A percentile compares a stretch with the other conserved stretches of the same genome.
These are phyloP conservation scores for Candida nemodendra DNA, from an alignment of 805 yeast species.

Conservation along the genomic window DNA sequence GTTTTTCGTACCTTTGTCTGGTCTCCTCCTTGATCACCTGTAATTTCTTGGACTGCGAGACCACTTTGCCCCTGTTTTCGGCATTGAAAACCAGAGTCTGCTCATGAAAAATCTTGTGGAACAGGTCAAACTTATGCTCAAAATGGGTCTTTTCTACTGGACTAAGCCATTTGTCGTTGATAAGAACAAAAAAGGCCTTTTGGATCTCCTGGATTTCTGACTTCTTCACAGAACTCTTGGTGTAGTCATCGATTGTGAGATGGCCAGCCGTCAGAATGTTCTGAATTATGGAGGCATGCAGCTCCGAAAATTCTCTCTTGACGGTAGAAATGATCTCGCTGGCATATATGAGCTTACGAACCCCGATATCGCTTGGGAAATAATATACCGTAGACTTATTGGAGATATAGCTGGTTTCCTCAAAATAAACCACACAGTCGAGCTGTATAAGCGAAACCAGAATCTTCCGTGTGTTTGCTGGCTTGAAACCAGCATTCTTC, in stretches of 20 bases:
- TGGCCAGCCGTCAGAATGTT: conserved; percentile 71
- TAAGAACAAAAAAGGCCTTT: conserved; percentile 42
- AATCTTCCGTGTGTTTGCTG: conserved; percentile 55
- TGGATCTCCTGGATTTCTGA: conserved; percentile 30
- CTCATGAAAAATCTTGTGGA: conserved; percentile 37
- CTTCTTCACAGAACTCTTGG: conserved; percentile 29
- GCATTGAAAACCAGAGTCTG: conserved; percentile 35
- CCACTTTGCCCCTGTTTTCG: conserved; percentile 24
- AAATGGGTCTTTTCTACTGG: conserved; percentile 41
- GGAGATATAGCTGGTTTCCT: conserved; percentile 46
- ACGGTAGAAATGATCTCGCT: conserved; percentile 69
- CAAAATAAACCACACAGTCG: conserved; percentile 59
- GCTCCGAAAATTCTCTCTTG: conserved; percentile 41
- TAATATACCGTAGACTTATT: conserved; percentile 40
- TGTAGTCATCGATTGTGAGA: conserved; percentile 54
- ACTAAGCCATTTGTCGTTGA: conserved; percentile 48
- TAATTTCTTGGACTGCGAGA: conserved; percentile 55
- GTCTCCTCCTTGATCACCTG: conserved; percentile 63
- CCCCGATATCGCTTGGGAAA: conserved; percentile 61
- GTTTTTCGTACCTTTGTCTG: conserved; percentile 28
- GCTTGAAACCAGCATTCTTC: conserved; percentile 44
- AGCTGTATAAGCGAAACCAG: conserved; percentile 78
- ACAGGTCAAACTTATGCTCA: conserved; percentile 32
- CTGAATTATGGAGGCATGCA: conserved; percentile 59
- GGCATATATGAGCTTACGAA: conserved; percentile 62